Base-by-base conservation (phyloP, 2,329 filamentous ascomycete species). In the Aspergillus aculeatinus region DNA sequence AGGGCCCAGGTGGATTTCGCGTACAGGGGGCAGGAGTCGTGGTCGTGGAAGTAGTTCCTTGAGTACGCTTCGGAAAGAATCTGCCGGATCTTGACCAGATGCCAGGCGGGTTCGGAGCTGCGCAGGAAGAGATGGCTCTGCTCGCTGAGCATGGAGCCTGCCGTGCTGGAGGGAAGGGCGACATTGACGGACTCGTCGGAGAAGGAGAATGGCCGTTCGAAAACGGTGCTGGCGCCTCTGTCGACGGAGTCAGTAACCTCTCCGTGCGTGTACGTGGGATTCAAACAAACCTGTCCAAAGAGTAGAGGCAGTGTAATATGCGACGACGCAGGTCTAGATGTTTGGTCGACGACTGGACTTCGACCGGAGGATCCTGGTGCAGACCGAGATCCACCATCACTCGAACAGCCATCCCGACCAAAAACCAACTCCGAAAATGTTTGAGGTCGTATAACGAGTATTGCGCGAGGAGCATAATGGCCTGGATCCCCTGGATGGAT, bases 381-480 rank as follows among this genome's bases (percentile, higher is more conserved):
- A 96, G 87, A 7, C 95, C 95, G 31, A 97, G 79, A 77, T 99
- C 95, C 23, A 97, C 85, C 70, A 94, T 87, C 5, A 92, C 91
- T 60, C 94, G 87, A 47, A 91, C 91, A 6, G 94, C 93, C 72
- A 95, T 93, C 6, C 94, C 95, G 58, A 97, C 90, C 63, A 97
- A 78, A 65, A 95, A 93, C 93, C 95, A 98, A 68, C 89, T 92
- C 70, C 96, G 92, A 70, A 96, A 97, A 71, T 96, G 92, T 48
- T 88, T 86, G 2, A 94, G 93, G 68, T 98, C 93, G 53, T 96
- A 82, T 80, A 95, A 90, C 3, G 94, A 89, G 74, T 96, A 98
- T 68, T 96, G 87, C 0, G 92, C 92, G 55, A 98, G 84, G 2
- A 98, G 81, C 2, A 97, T 77, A 23, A 98, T 82, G 0, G 92